Evolutionary conservation across 495 filamentous ascomycete genomes (phyloP), one percentile per base, ranked within the genome.

Genomic region (Thozetella sp.): DNA sequence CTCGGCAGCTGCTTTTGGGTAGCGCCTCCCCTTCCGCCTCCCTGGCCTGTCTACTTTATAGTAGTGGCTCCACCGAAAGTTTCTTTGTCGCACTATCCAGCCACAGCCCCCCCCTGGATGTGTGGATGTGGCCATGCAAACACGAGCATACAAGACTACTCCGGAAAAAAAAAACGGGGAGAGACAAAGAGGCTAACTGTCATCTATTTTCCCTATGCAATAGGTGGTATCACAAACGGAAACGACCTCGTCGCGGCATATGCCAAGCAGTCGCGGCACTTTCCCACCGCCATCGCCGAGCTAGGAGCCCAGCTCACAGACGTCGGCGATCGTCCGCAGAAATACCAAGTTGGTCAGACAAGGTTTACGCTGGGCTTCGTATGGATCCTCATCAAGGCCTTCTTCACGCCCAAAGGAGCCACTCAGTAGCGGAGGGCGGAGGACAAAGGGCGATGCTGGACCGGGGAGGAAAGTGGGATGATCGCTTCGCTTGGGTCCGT

Each of bases 171-270:
- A 37, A 37, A 37, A 37, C 9, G 6, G 6, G 30, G 30, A 6
- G 9, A 37, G 17, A 17, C 9, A 6, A 37, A 55, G 20, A 13
- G 43, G n/a, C 12, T 46, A 20, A 58, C 46, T n/a, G n/a, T n/a
- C n/a, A n/a, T n/a, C n/a, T n/a, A n/a, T n/a, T n/a, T n/a, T n/a
- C n/a, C n/a, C n/a, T n/a, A n/a, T n/a, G n/a, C n/a, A n/a, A n/a
- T 37, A 87, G 84, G 84, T 10, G 84, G 83, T 46, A 76, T 89
- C 23, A 88, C 86, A 23, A 88, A 87, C 60, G 84, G 85, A 9
- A 83, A 86, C 62, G 86, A 89, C 60, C 73, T 88, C 48, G 80
- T 86, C 9, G 74, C 82, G 10, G 78, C 77, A 23, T 89, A 86
- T 63, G 67, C 80, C 17, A 74, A 80, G 15, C 69, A 74, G 2